Percentiles rank a stretch among this genome's conserved stretches.
phyloP scores from a whole-genome alignment of 2,329 filamentous ascomycete species.

The Colletotrichum agaves region DNA sequence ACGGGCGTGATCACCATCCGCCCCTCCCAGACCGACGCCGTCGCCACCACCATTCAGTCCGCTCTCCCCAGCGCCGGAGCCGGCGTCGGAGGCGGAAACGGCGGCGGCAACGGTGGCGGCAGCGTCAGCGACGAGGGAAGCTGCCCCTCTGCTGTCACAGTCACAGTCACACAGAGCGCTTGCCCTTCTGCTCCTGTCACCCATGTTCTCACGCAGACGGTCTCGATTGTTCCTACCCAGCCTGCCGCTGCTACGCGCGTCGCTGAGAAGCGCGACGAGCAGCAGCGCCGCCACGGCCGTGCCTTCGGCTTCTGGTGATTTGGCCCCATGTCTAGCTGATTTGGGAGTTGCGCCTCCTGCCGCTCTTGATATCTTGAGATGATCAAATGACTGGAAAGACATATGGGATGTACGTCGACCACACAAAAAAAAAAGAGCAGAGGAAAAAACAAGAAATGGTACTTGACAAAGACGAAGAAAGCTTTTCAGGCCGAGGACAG shows the following conservation, averaged over 20 bases:
- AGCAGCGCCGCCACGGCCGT: slow-evolving; percentile 15
- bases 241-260: slow-evolving; percentile 14
- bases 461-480: slow-evolving; percentile 17
- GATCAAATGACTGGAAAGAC: neutral
- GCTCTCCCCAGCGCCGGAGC: slow-evolving; percentile 25
- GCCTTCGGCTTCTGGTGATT: slow-evolving; percentile 22
- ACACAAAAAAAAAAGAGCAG: neutral
- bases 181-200: slow-evolving; percentile 21
- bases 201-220: slow-evolving; percentile 34
- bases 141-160: slow-evolving; percentile 34
- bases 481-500: slow-evolving; percentile 9
- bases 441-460: neutral
- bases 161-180: slow-evolving; percentile 22
- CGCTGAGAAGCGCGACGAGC: neutral
- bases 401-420: slow-evolving; percentile 17
- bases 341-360: too few relatives aligned
- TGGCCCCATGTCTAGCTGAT: too few relatives aligned
- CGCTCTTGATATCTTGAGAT: neutral
- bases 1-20: slow-evolving; percentile 17
- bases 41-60: slow-evolving; percentile 14
- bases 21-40: slow-evolving; percentile 12
- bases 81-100: neutral
- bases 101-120: slow-evolving; percentile 6
- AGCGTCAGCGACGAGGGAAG: slow-evolving; percentile 15
- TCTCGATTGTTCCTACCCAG: slow-evolving; percentile 29